Conservation (phyloP, 2,329 filamentous ascomycete genomes). For the Teratosphaeria destructans region DNA sequence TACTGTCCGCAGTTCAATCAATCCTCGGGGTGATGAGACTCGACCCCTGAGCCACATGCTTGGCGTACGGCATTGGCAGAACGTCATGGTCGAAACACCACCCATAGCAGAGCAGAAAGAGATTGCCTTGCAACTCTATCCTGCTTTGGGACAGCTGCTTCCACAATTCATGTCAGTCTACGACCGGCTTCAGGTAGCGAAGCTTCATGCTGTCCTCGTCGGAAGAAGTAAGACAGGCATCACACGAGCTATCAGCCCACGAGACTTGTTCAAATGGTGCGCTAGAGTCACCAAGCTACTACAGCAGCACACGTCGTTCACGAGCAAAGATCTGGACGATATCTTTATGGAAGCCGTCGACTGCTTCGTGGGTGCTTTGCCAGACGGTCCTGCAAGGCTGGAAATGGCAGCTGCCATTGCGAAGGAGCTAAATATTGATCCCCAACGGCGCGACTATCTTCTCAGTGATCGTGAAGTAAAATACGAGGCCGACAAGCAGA, state of each 20-base stretch:
- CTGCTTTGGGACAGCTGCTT: slow-evolving; percentile 52
- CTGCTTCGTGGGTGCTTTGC: slow-evolving; percentile 76
- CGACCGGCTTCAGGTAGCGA: slow-evolving; percentile 31
- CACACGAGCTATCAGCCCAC: slow-evolving; percentile 54
- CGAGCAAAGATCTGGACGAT: slow-evolving; percentile 61
- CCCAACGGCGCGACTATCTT: slow-evolving; percentile 69
- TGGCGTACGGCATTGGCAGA: slow-evolving; percentile 77
- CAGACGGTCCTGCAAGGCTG: slow-evolving; percentile 51
- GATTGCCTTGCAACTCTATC: slow-evolving; percentile 62
- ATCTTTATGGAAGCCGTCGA: slow-evolving; percentile 93
- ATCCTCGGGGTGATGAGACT: slow-evolving; percentile 60
- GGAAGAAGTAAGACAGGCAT: slow-evolving; percentile 44
- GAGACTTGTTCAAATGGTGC: slow-evolving; percentile 89
- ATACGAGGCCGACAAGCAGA: slow-evolving; percentile 41
- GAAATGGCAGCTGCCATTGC: slow-evolving; percentile 61
- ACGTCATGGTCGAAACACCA: slow-evolving; percentile 58
- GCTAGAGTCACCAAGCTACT: slow-evolving; percentile 61
- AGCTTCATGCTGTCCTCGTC: slow-evolving; percentile 34
- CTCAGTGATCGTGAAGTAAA: slow-evolving; percentile 61
- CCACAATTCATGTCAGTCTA: slow-evolving; percentile 49
- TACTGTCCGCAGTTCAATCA: slow-evolving; percentile 64
- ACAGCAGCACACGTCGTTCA: slow-evolving; percentile 49
- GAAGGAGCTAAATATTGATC: slow-evolving; percentile 76
- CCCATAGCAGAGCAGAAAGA: slow-evolving; percentile 59
- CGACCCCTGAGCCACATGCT: slow-evolving; percentile 60